Evolutionary conservation across 176 grass and related monocot species (phyloP), one percentile per base, ranked within the genome.

Genomic region (Metroxylon sagu): DNA sequence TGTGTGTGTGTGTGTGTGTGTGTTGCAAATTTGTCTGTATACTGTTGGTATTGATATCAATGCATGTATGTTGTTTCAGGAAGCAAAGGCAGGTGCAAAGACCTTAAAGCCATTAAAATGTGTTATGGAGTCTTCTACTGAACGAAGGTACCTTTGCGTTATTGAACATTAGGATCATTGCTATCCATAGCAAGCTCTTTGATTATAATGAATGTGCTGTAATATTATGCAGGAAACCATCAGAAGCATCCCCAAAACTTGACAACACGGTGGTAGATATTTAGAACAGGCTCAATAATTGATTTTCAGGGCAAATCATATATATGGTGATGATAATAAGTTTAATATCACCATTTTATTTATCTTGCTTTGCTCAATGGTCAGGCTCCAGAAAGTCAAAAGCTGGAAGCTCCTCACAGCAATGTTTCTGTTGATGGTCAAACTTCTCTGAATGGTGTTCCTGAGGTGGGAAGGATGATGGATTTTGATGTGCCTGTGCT

Each of bases 141-240:
- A 66, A 59, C 62, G 80, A 78, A 87, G 76, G 77, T 86, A 43
- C 2, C 66, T 52, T 53, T 49, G 48, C 70, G 14, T 5, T 27
- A 67, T 62, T 56, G 69, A 67, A 78, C 39, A 61, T 75, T 51
- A 31, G 54, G 29, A 60, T 27, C 53, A 64, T 18, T 29, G 7
- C 48, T 30, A 49, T 8, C 56, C 3, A n/a, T 59, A 26, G 27
- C 23, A 53, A 64, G 17, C 48, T 66, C 68, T 27, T 70, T 73
- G 23, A 14, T 73, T 72, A 21, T 89, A 62, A 78, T 7, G 5
- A 10, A 21, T 62, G 70, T 69, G 29, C 73, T 63, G 17, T 68
- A 64, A 62, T 78, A 27, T 67, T 29, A 51, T 83, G 91, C 84
- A 95, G 86, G 79, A 82, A 62, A 82, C 90, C 80, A 77, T 64